Conservation (phyloP, 108 stramenopile species). For the Licmophora abbreviata region DNA sequence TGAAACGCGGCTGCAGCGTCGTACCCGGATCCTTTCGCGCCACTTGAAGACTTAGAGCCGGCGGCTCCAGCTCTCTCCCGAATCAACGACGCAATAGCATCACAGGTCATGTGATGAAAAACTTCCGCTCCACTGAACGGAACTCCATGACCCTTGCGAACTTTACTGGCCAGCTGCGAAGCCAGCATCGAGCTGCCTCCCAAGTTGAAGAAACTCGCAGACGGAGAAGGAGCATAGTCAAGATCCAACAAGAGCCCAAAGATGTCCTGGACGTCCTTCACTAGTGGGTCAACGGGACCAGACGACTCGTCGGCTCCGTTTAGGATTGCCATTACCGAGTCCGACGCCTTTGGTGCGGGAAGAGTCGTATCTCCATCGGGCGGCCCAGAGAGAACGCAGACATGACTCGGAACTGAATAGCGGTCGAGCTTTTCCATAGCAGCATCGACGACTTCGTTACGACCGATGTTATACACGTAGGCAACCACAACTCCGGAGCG, state of each 20-base stretch:
- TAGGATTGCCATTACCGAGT: conserved; percentile 32
- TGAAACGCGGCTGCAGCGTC: no score
- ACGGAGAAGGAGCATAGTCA: conserved; percentile 42
- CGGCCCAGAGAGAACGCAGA: background rate
- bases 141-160: conserved; percentile 30
- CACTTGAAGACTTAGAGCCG: no score
- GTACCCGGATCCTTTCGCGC: no score
- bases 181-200: conserved; percentile 51
- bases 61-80: conserved; percentile 5
- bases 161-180: conserved; percentile 40
- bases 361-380: background rate
- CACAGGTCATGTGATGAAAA: conserved; percentile 34
- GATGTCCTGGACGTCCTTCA: conserved; percentile 29
- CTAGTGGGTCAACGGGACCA: conserved; percentile 23
- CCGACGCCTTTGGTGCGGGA: conserved; percentile 22
- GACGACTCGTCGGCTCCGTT: background rate
- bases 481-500: conserved; percentile 27
- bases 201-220: conserved; percentile 44
- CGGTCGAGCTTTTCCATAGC: conserved; percentile 22
- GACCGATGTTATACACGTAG: conserved; percentile 26
- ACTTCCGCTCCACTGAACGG: conserved; percentile 42
- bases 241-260: conserved; percentile 35
- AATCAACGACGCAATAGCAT: conserved; percentile 30
- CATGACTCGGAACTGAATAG: conserved; percentile 28
- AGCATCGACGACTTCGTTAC: conserved; percentile 13